These are phyloP conservation scores for Termitomyces sp. DNA, from an alignment of 768 basidiomycete species.

Conservation along the genomic window DNA sequence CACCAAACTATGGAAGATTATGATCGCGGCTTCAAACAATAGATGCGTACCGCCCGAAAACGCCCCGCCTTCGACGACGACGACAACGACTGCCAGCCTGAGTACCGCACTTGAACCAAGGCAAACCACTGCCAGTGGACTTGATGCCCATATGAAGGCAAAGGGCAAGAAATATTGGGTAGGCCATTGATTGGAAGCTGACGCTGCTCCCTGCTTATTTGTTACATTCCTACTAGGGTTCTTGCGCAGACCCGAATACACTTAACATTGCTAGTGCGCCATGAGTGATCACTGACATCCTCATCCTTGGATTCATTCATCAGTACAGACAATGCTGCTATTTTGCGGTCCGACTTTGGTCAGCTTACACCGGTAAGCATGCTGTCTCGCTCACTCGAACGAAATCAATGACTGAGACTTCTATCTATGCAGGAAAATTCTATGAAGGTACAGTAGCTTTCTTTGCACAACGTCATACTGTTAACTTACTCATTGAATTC, in stretches of 20 bases:
- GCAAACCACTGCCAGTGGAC: background rate
- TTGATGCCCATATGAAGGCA: background rate
- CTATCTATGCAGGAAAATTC: background rate
- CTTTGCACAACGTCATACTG: no score
- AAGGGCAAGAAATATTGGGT: conserved; percentile 8
- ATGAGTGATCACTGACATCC: background rate
- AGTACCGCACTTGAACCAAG: background rate
- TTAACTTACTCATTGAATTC: background rate
- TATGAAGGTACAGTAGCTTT: background rate
- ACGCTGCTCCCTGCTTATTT: background rate
- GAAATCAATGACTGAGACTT: background rate
- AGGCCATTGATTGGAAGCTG: background rate
- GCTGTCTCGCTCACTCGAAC: background rate
- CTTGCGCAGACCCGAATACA: conserved; percentile 1
- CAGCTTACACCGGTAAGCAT: conserved; percentile 2
- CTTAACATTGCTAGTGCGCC: conserved; percentile 1
- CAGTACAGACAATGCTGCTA: background rate
- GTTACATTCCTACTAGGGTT: background rate
- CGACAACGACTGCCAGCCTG: background rate
- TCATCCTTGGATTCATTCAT: background rate
- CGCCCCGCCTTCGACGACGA: background rate
- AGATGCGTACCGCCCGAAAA: background rate
- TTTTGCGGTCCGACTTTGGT: background rate
- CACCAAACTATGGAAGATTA: background rate
- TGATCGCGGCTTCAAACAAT: background rate